These are phyloP conservation scores for Neurospora sp. DNA, from an alignment of 495 filamentous ascomycete species.

Conservation along the genomic window DNA sequence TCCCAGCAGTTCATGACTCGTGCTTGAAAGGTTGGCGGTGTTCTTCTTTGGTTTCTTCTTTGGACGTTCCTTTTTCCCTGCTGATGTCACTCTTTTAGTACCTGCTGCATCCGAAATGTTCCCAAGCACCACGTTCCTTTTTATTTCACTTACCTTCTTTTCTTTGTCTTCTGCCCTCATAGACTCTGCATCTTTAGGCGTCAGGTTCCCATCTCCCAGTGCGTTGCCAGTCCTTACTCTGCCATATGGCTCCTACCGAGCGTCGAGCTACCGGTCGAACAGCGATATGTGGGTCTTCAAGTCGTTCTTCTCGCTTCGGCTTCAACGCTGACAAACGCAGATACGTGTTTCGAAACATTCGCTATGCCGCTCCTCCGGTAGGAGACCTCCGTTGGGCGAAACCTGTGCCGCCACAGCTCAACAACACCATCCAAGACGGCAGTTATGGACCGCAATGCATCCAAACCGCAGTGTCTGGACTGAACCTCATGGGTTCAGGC, in stretches of 20 bases:
- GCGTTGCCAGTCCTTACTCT: conserved; percentile 14
- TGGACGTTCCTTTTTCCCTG: background rate
- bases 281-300: conserved; percentile 11
- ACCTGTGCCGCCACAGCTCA: conserved; percentile 37
- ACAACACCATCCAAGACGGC: conserved; percentile 41
- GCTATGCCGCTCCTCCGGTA: conserved; percentile 46
- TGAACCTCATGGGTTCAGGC: conserved; percentile 25
- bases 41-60: background rate
- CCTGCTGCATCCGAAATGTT: background rate
- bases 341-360: conserved; percentile 47
- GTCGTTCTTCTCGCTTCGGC: background rate
- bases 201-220: background rate
- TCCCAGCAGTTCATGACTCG: background rate
- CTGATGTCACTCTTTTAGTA: background rate
- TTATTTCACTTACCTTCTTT: background rate
- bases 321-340: conserved; percentile 4
- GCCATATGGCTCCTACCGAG: conserved; percentile 22
- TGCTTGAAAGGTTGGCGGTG: background rate
- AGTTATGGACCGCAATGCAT: conserved; percentile 35
- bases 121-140: background rate
- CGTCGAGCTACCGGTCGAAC: conserved; percentile 8
- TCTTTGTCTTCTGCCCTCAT: background rate
- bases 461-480: conserved; percentile 29
- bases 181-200: background rate
- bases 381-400: conserved; percentile 47